Percentiles rank a stretch among this genome's conserved stretches.
phyloP scores from a whole-genome alignment of 2,329 filamentous ascomycete species.

The Geosmithia flava region DNA sequence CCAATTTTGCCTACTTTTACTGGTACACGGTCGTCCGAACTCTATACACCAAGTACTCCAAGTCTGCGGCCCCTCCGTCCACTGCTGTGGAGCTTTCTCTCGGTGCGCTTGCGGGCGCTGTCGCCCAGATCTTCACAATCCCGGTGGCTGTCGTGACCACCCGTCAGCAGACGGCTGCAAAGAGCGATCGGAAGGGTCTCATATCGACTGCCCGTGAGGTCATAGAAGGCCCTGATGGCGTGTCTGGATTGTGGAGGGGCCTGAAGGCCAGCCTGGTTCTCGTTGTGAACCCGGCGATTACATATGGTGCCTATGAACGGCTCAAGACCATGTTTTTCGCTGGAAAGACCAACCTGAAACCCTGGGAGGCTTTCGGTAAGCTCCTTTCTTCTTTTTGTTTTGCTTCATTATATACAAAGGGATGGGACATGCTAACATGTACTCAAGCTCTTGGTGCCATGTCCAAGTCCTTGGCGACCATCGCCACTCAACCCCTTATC shows the following conservation, averaged over 20 bases:
- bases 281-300: slow-evolving; percentile 93
- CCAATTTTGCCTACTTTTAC: slow-evolving; percentile 99
- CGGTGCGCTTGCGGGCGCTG: slow-evolving; percentile 75
- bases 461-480: slow-evolving; percentile 85
- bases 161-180: slow-evolving; percentile 84
- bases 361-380: slow-evolving; percentile 87
- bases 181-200: slow-evolving; percentile 73
- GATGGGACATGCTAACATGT: not conserved
- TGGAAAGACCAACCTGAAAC: slow-evolving; percentile 59
- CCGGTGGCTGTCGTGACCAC: slow-evolving; percentile 93
- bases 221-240: slow-evolving; percentile 79
- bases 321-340: slow-evolving; percentile 69
- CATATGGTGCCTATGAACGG: slow-evolving; percentile 91
- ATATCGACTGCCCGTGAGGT: slow-evolving; percentile 83
- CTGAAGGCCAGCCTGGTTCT: slow-evolving; percentile 92
- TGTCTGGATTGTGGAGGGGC: slow-evolving; percentile 83
- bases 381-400: slow-evolving; percentile 10
- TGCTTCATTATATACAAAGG: not conserved
- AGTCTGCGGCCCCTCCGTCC: slow-evolving; percentile 44
- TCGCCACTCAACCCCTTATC: slow-evolving; percentile 88
- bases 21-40: slow-evolving; percentile 88
- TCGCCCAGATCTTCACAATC: slow-evolving; percentile 93
- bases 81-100: slow-evolving; percentile 75
- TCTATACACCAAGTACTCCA: slow-evolving; percentile 57
- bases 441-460: slow-evolving; percentile 71